A percentile compares a stretch with the other conserved stretches of the same genome.
These are phyloP conservation scores for Boletus reticuloceps DNA, from an alignment of 768 basidiomycete species.

Conservation along the genomic window DNA sequence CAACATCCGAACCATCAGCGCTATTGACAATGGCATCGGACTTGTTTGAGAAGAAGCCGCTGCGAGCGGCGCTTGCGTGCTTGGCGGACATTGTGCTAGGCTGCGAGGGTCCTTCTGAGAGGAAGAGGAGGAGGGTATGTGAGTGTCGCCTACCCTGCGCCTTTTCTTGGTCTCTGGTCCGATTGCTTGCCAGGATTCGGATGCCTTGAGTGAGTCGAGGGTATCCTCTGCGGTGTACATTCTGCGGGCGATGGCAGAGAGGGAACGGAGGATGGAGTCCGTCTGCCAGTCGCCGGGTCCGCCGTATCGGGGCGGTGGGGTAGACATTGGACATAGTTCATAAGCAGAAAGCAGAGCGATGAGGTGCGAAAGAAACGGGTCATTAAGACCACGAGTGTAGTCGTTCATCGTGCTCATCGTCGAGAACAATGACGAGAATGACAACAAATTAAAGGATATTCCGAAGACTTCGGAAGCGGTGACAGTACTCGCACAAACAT, in stretches of 20 bases:
- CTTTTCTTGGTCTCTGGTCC: slow-evolving; percentile 47
- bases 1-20: slow-evolving; percentile 21
- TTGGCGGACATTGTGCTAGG: slow-evolving; percentile 23
- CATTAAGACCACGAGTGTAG: slow-evolving; percentile 18
- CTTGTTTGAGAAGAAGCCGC: slow-evolving; percentile 23
- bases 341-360: slow-evolving; percentile 58
- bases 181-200: slow-evolving; percentile 31
- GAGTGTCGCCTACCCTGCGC: slow-evolving; percentile 38
- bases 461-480: no score
- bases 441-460: no score
- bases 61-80: slow-evolving; percentile 6
- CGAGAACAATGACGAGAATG: slow-evolving; percentile 17
- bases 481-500: no score
- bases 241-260: slow-evolving; percentile 48
- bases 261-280: slow-evolving; percentile 52
- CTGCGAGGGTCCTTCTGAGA: slow-evolving; percentile 32
- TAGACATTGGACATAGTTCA: slow-evolving; percentile 49
- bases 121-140: slow-evolving; percentile 29
- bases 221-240: slow-evolving; percentile 56
- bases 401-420: slow-evolving; percentile 36
- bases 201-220: slow-evolving; percentile 39
- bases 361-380: slow-evolving; percentile 52
- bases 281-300: slow-evolving; percentile 60
- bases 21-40: slow-evolving; percentile 18
- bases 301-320: slow-evolving; percentile 52